These are phyloP conservation scores for Pycnococcus provasolii DNA, from an alignment of 139 green algal species.

Conservation along the genomic window DNA sequence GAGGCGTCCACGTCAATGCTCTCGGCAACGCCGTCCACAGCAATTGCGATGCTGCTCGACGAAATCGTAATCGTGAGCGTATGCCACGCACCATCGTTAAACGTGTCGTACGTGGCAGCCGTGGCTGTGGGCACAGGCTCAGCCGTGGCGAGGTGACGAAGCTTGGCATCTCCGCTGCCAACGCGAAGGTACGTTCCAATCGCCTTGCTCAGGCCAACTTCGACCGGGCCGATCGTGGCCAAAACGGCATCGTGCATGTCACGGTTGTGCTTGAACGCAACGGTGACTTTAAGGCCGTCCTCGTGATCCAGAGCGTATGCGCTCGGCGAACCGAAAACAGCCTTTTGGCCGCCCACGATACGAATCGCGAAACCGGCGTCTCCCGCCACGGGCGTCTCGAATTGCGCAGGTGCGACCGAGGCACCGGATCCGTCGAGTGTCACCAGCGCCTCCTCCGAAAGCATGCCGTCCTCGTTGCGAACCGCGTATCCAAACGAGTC, in stretches of 20 bases:
- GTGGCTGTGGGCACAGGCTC: background rate
- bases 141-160: too few species aligned
- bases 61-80: too few species aligned
- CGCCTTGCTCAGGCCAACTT: background rate
- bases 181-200: background rate
- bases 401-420: background rate
- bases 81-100: background rate
- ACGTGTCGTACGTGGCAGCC: background rate
- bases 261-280: background rate
- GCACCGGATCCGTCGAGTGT: conserved; percentile 10
- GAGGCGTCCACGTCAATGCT: too few species aligned
- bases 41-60: too few species aligned
- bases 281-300: background rate
- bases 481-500: conserved; percentile 15
- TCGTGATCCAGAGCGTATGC: background rate
- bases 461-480: background rate
- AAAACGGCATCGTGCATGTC: background rate
- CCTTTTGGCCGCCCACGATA: conserved; percentile 9
- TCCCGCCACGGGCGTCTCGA: conserved; percentile 18
- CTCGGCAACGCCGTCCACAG: too few species aligned
- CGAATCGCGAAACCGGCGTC: conserved; percentile 17
- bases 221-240: background rate
- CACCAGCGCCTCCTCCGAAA: conserved; percentile 7
- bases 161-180: background rate
- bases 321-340: background rate